Percentiles rank a stretch among this genome's conserved stretches.
Conservation (phyloP, 2,329 filamentous ascomycete species). For the Laburnicola sp. region DNA sequence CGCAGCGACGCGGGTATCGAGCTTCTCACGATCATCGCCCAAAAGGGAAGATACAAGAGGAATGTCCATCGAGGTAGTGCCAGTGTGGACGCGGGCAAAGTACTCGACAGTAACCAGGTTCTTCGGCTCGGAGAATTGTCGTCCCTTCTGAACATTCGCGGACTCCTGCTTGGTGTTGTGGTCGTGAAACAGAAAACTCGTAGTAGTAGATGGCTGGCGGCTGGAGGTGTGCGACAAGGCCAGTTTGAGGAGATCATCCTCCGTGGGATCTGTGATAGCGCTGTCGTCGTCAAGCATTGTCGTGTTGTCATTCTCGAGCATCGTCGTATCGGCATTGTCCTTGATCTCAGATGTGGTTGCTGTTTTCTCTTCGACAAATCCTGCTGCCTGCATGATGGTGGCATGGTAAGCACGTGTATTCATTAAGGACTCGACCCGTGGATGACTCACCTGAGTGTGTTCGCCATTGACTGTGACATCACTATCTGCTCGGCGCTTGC, state of each 20-base stretch:
- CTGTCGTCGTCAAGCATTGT: not conserved
- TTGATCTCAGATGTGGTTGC: no score
- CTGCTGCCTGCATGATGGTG: not conserved
- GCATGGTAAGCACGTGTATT: not conserved
- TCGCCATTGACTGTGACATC: not conserved
- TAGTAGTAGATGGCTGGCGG: not conserved
- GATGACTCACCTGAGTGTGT: not conserved
- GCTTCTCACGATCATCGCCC: not conserved
- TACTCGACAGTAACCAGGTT: not conserved
- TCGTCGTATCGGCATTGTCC: no score
- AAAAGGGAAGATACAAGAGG: not conserved
- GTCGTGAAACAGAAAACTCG: not conserved
- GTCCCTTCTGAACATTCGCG: not conserved
- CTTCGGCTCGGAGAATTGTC: not conserved
- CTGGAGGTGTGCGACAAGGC: not conserved
- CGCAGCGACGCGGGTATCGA: not conserved
- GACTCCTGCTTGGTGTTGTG: not conserved
- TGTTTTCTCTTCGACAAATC: not conserved
- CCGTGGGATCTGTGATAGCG: not conserved
- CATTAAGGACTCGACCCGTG: no score
- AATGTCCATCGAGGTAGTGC: not conserved
- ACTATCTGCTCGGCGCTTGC: not conserved
- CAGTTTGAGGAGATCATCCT: not conserved
- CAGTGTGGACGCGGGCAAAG: slow-evolving; percentile 1
- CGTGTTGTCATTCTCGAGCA: not conserved